A percentile compares a stretch with the other conserved stretches of the same genome.
These are phyloP conservation scores for Fistulinella prunicolor DNA, from an alignment of 768 basidiomycete species.

Conservation along the genomic window DNA sequence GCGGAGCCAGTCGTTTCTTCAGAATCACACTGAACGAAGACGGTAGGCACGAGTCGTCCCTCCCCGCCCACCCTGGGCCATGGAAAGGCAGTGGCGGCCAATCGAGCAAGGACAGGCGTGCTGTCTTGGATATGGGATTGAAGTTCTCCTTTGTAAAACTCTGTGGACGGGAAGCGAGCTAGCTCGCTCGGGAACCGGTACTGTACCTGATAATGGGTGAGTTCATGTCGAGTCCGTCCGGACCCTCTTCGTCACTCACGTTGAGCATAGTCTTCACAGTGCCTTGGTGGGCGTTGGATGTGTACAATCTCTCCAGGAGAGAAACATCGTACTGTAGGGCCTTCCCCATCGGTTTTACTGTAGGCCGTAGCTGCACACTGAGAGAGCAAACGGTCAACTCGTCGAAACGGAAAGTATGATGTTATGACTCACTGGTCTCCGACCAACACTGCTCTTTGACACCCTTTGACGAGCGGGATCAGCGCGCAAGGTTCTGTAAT, in stretches of 20 bases:
- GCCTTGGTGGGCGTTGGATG: constrained; percentile 25
- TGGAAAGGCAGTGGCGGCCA: constrained; percentile 46
- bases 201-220: constrained; percentile 40
- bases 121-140: constrained; percentile 43
- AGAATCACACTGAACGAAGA: constrained; percentile 53
- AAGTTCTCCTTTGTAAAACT: constrained; percentile 59
- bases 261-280: constrained; percentile 62
- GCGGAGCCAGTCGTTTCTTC: constrained; percentile 58
- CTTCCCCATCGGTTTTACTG: constrained; percentile 56
- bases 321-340: constrained; percentile 58
- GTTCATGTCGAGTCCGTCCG: not conserved
- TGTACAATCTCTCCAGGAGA: constrained; percentile 59
- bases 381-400: not conserved
- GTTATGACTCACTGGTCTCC: constrained; percentile 60
- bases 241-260: constrained; percentile 33
- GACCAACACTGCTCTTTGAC: constrained; percentile 54
- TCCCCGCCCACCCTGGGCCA: constrained; percentile 46
- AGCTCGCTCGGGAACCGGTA: constrained; percentile 61
- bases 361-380: constrained; percentile 68
- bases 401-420: not conserved
- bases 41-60: constrained; percentile 42
- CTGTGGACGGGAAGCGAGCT: constrained; percentile 57
- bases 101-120: constrained; percentile 35
- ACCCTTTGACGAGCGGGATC: constrained; percentile 66
- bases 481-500: constrained; percentile 64